phyloP scores from a whole-genome alignment of 371 early-diverging fungal genomes.

The Chytridiales sp. region DNA sequence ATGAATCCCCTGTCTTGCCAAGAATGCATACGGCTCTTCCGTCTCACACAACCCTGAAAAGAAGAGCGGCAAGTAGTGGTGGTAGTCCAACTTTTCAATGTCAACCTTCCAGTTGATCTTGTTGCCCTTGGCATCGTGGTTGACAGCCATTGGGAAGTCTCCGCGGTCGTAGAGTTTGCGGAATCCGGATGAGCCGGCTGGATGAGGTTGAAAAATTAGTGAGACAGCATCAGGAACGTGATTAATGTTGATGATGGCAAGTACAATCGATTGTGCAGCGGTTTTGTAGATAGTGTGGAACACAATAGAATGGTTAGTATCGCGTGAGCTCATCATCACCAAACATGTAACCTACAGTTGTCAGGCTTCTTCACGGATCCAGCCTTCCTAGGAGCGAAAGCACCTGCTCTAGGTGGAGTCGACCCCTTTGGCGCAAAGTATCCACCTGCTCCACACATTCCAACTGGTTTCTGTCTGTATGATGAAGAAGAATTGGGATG shows the following conservation, averaged over 20 bases:
- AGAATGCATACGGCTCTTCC: conserved; percentile 59
- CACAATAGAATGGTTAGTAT: too few relatives aligned
- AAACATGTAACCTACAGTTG: too few relatives aligned
- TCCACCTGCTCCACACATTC: conserved; percentile 44
- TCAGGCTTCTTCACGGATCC: conserved; percentile 32
- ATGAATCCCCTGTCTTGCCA: conserved; percentile 60
- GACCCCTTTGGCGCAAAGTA: conserved; percentile 57
- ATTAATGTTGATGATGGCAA: too few relatives aligned
- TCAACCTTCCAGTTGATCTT: conserved; percentile 66
- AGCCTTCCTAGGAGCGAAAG: conserved; percentile 44
- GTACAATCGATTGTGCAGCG: too few relatives aligned
- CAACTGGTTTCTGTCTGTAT: conserved; percentile 10
- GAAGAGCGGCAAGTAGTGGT: conserved; percentile 62
- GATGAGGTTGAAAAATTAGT: too few relatives aligned
- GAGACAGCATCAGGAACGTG: too few relatives aligned
- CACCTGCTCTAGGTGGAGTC: conserved; percentile 55
- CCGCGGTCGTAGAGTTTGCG: conserved; percentile 57
- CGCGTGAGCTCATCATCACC: too few relatives aligned
- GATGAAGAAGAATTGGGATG: too few relatives aligned
- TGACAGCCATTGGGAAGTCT: conserved; percentile 60
- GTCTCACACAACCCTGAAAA: conserved; percentile 62
- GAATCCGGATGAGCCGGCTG: conserved; percentile 46
- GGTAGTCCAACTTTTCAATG: conserved; percentile 62
- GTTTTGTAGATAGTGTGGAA: too few relatives aligned
- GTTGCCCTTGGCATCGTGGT: conserved; percentile 58